Conservation (phyloP, 805 yeast species). For the Myxozyma nipponensis region DNA sequence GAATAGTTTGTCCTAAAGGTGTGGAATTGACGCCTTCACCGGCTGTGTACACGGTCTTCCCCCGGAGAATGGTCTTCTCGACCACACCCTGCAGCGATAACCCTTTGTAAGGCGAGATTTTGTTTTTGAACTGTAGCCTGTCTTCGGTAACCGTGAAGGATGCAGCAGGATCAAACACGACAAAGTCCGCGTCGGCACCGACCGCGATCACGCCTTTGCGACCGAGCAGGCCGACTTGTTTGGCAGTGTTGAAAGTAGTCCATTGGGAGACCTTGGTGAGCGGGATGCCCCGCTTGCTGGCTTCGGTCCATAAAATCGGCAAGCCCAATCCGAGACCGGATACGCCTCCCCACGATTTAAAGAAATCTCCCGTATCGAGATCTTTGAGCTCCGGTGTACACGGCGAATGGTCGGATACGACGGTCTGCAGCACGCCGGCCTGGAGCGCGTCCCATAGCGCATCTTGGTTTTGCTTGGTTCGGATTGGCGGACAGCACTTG, state of each 20-base stretch:
- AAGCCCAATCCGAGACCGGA: slow-evolving; percentile 89
- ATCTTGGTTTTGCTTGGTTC: slow-evolving; percentile 66
- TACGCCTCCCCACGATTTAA: slow-evolving; percentile 96
- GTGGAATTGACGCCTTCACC: slow-evolving; percentile 16
- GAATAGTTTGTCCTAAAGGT: slow-evolving; percentile 24
- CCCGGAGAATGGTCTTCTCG: slow-evolving; percentile 70
- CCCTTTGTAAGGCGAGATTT: slow-evolving; percentile 83
- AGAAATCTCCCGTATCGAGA: slow-evolving; percentile 76
- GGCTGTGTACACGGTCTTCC: slow-evolving; percentile 55
- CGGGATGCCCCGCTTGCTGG: slow-evolving; percentile 45
- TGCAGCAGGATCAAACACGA: slow-evolving; percentile 64
- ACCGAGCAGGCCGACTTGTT: slow-evolving; percentile 72
- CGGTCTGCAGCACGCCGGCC: slow-evolving; percentile 66
- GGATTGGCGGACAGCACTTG: slow-evolving; percentile 94
- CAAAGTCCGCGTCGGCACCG: slow-evolving; percentile 87
- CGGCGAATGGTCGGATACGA: slow-evolving; percentile 94
- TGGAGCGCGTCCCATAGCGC: slow-evolving; percentile 75
- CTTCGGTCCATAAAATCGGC: slow-evolving; percentile 76
- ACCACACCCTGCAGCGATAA: slow-evolving; percentile 65
- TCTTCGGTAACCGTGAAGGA: slow-evolving; percentile 46
- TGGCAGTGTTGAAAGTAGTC: slow-evolving; percentile 81
- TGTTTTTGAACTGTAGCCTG: slow-evolving; percentile 69
- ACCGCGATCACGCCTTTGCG: slow-evolving; percentile 66
- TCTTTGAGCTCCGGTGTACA: slow-evolving; percentile 90
- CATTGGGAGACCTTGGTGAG: slow-evolving; percentile 66